Percentiles rank a stretch among this genome's conserved stretches.
Evolutionary conservation across 192 early-diverging fungal genomes (phyloP).

Genomic region (Irineochytrium annulatum): DNA sequence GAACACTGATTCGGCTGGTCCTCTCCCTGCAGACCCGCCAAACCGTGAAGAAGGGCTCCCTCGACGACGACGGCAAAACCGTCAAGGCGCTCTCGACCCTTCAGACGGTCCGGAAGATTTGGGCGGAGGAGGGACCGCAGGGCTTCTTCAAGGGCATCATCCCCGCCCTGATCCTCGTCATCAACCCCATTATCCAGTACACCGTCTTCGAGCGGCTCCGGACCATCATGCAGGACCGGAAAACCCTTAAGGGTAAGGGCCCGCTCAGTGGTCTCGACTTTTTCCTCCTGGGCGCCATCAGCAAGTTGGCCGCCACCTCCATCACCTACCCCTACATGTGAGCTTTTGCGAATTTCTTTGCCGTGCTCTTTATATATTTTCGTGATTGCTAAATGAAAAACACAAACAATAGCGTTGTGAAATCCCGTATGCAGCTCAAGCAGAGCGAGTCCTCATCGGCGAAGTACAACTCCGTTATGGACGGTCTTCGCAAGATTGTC

Average conservation of each 20-base stretch:
- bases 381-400: background rate
- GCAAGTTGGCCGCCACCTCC: slow-evolving; percentile 89
- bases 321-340: slow-evolving; percentile 98
- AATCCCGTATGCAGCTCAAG: slow-evolving; percentile 96
- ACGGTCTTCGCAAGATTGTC: slow-evolving; percentile 92
- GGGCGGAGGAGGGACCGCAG: slow-evolving; percentile 80
- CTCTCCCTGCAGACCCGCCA: slow-evolving; percentile 65
- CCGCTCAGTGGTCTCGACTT: slow-evolving; percentile 81
- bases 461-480: slow-evolving; percentile 75
- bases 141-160: slow-evolving; percentile 90
- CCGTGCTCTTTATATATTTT: background rate
- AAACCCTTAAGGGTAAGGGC: slow-evolving; percentile 33
- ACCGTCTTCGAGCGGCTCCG: slow-evolving; percentile 96
- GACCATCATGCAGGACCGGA: slow-evolving; percentile 53
- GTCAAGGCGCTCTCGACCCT: slow-evolving; percentile 31
- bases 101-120: slow-evolving; percentile 68
- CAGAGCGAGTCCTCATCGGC: slow-evolving; percentile 67
- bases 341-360: slow-evolving; percentile 11
- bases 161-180: slow-evolving; percentile 95
- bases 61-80: slow-evolving; percentile 48
- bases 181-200: slow-evolving; percentile 99
- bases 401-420: slow-evolving; percentile 86
- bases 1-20: background rate
- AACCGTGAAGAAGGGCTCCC: slow-evolving; percentile 65
- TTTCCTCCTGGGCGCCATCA: slow-evolving; percentile 92